phyloP scores from a whole-genome alignment of 306 rosid species.

The Glycine tomentella region DNA sequence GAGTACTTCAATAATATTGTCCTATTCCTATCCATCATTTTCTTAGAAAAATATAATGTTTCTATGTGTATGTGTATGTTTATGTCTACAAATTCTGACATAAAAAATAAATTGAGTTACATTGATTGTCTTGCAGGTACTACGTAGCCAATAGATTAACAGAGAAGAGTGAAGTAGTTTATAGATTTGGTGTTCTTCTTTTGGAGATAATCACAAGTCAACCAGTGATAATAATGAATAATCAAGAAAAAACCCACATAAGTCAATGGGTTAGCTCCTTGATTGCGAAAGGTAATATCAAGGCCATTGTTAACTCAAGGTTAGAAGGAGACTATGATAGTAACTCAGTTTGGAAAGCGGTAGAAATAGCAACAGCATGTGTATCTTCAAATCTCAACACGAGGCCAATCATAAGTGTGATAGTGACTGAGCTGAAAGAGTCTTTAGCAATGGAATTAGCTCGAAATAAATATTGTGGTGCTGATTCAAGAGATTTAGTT shows the following conservation, averaged over 20 bases:
- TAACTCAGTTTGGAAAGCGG: constrained; percentile 57
- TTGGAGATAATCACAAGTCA: constrained; percentile 60
- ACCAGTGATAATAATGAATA: constrained; percentile 29
- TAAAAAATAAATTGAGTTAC: not conserved
- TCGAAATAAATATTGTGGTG: not conserved
- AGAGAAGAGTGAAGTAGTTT: constrained; percentile 66
- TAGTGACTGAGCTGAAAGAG: constrained; percentile 50
- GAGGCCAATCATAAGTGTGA: constrained; percentile 56
- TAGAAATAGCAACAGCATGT: constrained; percentile 59
- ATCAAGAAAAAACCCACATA: constrained; percentile 45
- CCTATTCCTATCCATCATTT: not conserved
- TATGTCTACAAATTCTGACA: not conserved
- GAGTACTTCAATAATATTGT: constrained; percentile 19
- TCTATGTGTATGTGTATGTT: not conserved
- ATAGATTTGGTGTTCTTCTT: constrained; percentile 64
- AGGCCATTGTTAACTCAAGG: constrained; percentile 50
- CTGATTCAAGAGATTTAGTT: not conserved
- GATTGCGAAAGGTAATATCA: constrained; percentile 48
- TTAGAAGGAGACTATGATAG: constrained; percentile 38
- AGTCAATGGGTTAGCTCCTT: too few species aligned
- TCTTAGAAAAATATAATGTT: not conserved
- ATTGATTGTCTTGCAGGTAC: constrained; percentile 44
- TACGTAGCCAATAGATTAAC: constrained; percentile 43
- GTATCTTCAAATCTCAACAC: constrained; percentile 33
- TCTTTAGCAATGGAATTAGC: constrained; percentile 44